Evolutionary conservation across 306 rosid species (phyloP), one percentile per base, ranked within the genome.

Genomic region (Quercus robur): DNA sequence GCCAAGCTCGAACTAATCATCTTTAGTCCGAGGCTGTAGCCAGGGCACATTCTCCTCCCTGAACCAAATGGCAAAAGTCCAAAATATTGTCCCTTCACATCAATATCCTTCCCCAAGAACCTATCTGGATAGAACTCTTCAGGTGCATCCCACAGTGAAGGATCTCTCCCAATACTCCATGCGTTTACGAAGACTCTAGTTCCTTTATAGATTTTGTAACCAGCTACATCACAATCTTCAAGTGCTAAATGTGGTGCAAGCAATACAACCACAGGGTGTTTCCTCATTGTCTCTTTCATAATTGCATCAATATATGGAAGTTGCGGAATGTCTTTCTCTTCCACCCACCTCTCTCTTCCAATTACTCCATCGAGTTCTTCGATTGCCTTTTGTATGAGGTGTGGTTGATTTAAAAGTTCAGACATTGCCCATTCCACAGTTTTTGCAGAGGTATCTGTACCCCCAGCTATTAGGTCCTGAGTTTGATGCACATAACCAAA

Each of bases 341-440:
- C 82, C 33, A 85, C 88, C 88, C 78, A 85, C n/a, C 85, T 75
- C 2, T 70, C 71, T 38, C 57, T 81, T 23, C 88, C 88, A 5
- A 81, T 81, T 19, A 85, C 85, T 19, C 76, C 54, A 19, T 85
- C 83, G 3, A 85, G 83, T 58, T 85, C 88, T 41, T 75, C 85
- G 1, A 35, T 81, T 6, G 85, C 85, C 55, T 62, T 81, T 8
- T 30, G 23, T 0, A 85, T 81, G 23, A 85, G 76, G 31, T 78
- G 66, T n/a, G 88, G 88, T 46, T 81, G 81, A 35, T 81, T 85
- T 57, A 85, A 5, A 21, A 84, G 82, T 33, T 84, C 87, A 3
- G 87, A 84, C 87, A 84, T 80, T 61, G 87, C 84, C 85, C 88
- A 85, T 62, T 85, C 88, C 26, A 85, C 35, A 0, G 83, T 70